Conservation (phyloP, 768 basidiomycete genomes). For the Ephemerocybe angulata region DNA sequence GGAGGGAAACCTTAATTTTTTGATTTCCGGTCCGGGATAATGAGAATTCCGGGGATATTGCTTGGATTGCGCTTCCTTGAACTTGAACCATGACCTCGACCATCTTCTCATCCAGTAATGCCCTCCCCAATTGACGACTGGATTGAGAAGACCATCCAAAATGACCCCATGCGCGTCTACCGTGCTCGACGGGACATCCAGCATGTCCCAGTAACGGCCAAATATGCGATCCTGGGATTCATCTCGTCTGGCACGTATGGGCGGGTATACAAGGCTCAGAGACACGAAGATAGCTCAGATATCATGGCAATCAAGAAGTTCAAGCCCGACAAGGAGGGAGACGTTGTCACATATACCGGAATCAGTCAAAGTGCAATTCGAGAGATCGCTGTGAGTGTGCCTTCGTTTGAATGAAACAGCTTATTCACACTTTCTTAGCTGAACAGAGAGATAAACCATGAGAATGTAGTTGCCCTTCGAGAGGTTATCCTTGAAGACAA, state of each 20-base stretch:
- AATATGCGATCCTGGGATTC: conserved; percentile 92
- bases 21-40: too few species aligned
- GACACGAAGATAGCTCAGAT: conserved; percentile 60
- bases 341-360: conserved; percentile 91
- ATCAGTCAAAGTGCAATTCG: conserved; percentile 97
- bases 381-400: conserved; percentile 81
- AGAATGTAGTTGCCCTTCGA: conserved; percentile 85
- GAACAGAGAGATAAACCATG: conserved; percentile 86
- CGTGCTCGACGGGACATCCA: conserved; percentile 71
- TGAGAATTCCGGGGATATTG: background rate
- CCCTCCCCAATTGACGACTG: conserved; percentile 29
- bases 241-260: conserved; percentile 99
- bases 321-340: conserved; percentile 99
- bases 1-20: background rate
- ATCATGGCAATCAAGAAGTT: conserved; percentile 99
- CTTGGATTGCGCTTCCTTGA: background rate
- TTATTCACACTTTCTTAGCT: conserved; percentile 45
- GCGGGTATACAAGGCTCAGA: conserved; percentile 95
- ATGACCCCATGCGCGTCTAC: conserved; percentile 85
- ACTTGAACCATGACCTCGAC: background rate
- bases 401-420: background rate
- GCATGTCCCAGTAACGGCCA: conserved; percentile 65
- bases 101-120: background rate
- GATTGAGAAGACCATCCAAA: conserved; percentile 42
- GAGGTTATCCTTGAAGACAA: conserved; percentile 98